phyloP scores from a whole-genome alignment of 208 protist genomes.

The Borovskyia barvae region DNA sequence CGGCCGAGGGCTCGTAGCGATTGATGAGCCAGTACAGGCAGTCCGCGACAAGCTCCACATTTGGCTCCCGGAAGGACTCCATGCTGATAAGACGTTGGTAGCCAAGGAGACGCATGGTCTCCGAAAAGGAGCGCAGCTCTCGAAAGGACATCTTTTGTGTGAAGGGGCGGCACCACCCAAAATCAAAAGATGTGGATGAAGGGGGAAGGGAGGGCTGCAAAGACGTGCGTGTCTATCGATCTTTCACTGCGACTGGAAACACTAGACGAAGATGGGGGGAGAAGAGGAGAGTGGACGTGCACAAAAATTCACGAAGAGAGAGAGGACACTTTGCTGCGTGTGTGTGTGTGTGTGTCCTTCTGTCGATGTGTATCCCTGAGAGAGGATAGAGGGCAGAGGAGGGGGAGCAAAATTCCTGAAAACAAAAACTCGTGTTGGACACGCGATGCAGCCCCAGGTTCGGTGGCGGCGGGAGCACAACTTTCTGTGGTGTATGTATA shows the following conservation, averaged over 20 bases:
- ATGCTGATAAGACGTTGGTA: constrained; percentile 95
- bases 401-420: no score
- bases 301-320: background rate
- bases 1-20: constrained; percentile 90
- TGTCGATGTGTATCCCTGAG: no score
- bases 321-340: no score
- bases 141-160: constrained; percentile 95
- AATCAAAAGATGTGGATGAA: background rate
- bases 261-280: background rate
- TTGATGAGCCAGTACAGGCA: constrained; percentile 93
- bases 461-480: no score
- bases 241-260: background rate
- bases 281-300: background rate
- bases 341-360: no score
- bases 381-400: no score
- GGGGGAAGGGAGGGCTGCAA: background rate
- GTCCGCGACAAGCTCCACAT: constrained; percentile 95
- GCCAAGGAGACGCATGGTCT: constrained; percentile 95
- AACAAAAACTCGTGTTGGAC: no score
- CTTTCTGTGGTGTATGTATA: no score
- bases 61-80: constrained; percentile 95
- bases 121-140: constrained; percentile 93
- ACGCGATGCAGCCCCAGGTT: no score
- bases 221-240: no score
- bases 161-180: no score